A percentile compares a stretch with the other conserved stretches of the same genome.
phyloP scores from a whole-genome alignment of 352 stramenopile species.

The Phytophthora pluvialis region DNA sequence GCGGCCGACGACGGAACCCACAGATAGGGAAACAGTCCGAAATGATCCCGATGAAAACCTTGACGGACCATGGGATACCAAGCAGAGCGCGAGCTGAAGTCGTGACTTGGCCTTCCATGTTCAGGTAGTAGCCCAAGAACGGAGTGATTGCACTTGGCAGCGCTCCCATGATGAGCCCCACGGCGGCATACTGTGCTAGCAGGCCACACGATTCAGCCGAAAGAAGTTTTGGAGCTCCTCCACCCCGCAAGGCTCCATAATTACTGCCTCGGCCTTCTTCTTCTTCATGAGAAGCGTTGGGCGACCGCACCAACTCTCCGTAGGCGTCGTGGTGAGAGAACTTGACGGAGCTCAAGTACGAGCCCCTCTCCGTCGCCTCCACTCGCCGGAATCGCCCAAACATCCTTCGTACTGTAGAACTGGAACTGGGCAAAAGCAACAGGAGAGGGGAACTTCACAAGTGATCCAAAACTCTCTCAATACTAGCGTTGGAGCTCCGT shows the following conservation, averaged over 20 bases:
- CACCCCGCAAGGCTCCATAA: conserved; percentile 46
- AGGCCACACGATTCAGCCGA: conserved; percentile 57
- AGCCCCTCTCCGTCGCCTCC: conserved; percentile 13
- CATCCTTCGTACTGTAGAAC: conserved; percentile 1
- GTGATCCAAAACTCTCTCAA: not conserved
- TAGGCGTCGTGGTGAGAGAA: conserved; percentile 27
- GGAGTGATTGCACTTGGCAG: conserved; percentile 56
- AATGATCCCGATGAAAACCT: conserved; percentile 70
- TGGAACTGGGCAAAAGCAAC: not conserved
- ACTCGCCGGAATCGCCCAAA: conserved; percentile 14
- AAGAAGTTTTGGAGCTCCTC: conserved; percentile 46
- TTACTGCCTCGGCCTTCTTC: conserved; percentile 17
- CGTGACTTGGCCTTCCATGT: conserved; percentile 69
- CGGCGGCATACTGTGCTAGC: conserved; percentile 66
- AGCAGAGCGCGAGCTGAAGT: conserved; percentile 62
- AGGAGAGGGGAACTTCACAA: conserved; percentile 5
- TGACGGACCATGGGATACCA: conserved; percentile 64
- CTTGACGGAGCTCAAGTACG: conserved; percentile 31
- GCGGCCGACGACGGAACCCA: conserved; percentile 62
- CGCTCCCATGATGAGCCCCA: conserved; percentile 72
- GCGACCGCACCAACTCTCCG: conserved; percentile 11
- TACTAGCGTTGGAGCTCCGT: not conserved
- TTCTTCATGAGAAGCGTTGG: conserved; percentile 9
- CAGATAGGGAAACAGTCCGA: conserved; percentile 70
- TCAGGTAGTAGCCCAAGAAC: conserved; percentile 70